Evolutionary conservation across 75 land plant genomes (phyloP).

Genomic region (Sequoia sempervirens): DNA sequence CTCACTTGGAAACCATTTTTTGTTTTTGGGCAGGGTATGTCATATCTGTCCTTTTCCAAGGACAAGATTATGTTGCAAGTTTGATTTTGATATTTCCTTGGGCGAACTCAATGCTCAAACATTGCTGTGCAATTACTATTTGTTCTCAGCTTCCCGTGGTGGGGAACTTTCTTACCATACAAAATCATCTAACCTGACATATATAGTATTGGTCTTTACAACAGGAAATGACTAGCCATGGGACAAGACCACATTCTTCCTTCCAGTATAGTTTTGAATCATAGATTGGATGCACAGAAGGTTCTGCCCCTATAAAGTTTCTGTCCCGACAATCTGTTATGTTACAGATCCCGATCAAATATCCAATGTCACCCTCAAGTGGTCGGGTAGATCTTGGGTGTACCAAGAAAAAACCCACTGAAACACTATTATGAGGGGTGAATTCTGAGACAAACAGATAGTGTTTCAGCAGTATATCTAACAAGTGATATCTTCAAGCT

Average conservation of each 20-base stretch:
- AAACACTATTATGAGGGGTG: background rate
- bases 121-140: background rate
- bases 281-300: background rate
- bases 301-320: background rate
- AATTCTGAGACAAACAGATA: background rate
- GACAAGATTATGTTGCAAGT: too few species aligned
- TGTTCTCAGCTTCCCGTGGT: background rate
- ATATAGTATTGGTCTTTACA: background rate
- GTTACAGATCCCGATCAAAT: background rate
- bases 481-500: background rate
- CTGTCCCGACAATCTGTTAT: background rate
- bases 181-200: background rate
- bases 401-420: background rate
- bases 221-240: background rate
- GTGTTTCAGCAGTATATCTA: background rate
- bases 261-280: background rate
- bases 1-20: background rate
- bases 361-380: background rate
- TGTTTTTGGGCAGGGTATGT: background rate
- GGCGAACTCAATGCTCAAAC: too few species aligned
- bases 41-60: background rate
- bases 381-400: background rate
- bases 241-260: background rate
- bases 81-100: too few species aligned
- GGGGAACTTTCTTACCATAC: background rate